Base-by-base conservation (phyloP, 805 yeast genomes). In the Nakazawaea ambrosiae region DNA sequence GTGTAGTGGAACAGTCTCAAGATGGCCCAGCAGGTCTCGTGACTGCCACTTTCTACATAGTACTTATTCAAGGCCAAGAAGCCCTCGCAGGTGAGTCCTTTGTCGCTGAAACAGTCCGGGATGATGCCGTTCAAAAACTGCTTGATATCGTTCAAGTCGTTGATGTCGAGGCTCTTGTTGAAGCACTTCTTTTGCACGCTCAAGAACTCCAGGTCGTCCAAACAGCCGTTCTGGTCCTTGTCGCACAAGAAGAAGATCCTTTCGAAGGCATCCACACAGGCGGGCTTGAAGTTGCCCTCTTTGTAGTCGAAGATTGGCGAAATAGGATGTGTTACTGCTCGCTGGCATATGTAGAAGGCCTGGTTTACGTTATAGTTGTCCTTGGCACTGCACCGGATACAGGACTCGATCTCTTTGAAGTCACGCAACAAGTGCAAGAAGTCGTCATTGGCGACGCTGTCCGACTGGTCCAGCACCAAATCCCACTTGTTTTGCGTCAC, bases 11-110 rank as follows among this genome's bases (percentile, higher is more conserved):
- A 92, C 0, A 88, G 73, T 36, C 99, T 59, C 19, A 92, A 55
- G 16, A 92, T 86, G 0, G 96, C 95, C 99, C 99, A 92, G 0
- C 87, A 81, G 0, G 97, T 92, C 54, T 92, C 99, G 55, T 92
- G 97, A 23, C 97, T 66, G 0, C 98, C 99, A 26, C 75, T 75
- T 47, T 87, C 95, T 1, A 94, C 95, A 55, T 83, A 92, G 19
- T 85, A 59, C 51, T 81, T 83, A 57, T 86, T 88, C 37, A 92
- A 62, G 1, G 76, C 61, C 3, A 92, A 59, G 50, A 92, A 92
- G 0, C 95, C 97, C 32, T 73, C 75, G 36, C 68, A 72, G 0
- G 85, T 73, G 2, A 90, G 63, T 0, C 95, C 95, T 34, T 56
- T 60, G 12, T 36, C 36, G 16, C 61, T 60, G 7, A 54, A 59